Evolutionary conservation across 495 filamentous ascomycete genomes (phyloP), one percentile per base, ranked within the genome.

Genomic region (Penicillium goetzii): DNA sequence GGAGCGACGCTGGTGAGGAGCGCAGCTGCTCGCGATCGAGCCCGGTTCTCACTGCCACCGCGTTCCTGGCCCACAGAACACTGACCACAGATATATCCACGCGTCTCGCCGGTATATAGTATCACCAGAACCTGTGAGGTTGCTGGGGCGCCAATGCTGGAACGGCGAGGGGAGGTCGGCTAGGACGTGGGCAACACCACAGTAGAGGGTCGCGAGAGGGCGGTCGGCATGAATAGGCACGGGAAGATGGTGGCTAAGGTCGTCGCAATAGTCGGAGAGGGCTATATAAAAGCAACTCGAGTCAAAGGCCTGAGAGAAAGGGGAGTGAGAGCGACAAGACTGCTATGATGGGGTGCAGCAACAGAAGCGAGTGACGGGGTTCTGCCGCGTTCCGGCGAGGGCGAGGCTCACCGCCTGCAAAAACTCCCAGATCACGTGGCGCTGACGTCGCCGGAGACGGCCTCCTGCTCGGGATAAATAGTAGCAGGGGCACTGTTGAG

Each of bases 21-120:
- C 68, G 66, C 61, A 72, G 71, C 71, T 78, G 71, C 73, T 73
- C 75, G 76, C 75, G 74, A 77, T 70, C 73, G 71, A 76, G 70
- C 68, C 70, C 63, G 67, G 69, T 70, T 76, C 70, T 71, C 63
- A 65, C 57, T 65, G 61, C 69, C 68, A 74, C 68, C 68, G 71
- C 68, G 72, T 70, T 70, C 50, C 55, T 63, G 19, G 33, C 15
- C 59, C 53, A 50, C 58, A 45, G 30, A 32, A 17, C 7, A 41
- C 36, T n/a, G 47, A 47, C 7, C 30, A 34, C 17, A 17, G 38
- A 38, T 34, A 61, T 14, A 23, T 0, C 62, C 66, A 71, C 71
- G 69, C 69, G 71, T 72, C 50, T 60, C 55, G 41, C 60, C 25
- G 41, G 38, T 61, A n/a, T 68, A 58, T 14, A 59, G 41, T 36